phyloP scores from a whole-genome alignment of 73 alveolate genomes.

The Stentor coeruleus region DNA sequence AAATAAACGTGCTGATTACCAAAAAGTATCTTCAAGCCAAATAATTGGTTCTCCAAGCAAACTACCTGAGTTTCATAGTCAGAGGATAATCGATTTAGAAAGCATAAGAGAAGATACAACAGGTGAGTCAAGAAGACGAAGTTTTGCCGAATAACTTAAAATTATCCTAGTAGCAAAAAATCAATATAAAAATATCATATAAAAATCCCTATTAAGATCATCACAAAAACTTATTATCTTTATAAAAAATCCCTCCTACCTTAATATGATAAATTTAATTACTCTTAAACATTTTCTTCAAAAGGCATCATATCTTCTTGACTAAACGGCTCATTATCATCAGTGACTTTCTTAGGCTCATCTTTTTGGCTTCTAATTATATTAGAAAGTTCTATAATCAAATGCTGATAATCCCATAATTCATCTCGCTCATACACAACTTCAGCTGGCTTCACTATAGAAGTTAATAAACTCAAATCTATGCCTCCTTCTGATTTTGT shows the following conservation, averaged over 20 bases:
- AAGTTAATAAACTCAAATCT: conserved; percentile 13
- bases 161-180: too few relatives aligned
- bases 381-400: not conserved
- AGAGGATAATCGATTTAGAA: not conserved
- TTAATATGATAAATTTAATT: too few relatives aligned
- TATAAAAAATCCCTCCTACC: too few relatives aligned
- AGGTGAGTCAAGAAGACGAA: not conserved
- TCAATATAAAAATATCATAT: too few relatives aligned
- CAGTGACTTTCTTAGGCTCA: not conserved
- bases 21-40: not conserved
- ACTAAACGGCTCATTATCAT: not conserved
- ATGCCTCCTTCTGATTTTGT: conserved; percentile 15
- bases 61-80: not conserved
- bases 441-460: not conserved
- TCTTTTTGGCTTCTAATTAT: not conserved
- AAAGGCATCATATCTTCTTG: not conserved
- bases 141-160: not conserved
- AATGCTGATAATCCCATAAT: conserved; percentile 7
- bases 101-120: not conserved
- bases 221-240: too few relatives aligned
- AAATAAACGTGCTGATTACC: not conserved
- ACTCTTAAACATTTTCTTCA: not conserved
- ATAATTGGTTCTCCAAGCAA: not conserved
- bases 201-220: too few relatives aligned
- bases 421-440: not conserved